A percentile compares a stretch with the other conserved stretches of the same genome.
These are phyloP conservation scores for Wickerhamiella parazyma DNA, from an alignment of 805 yeast species.

Conservation along the genomic window DNA sequence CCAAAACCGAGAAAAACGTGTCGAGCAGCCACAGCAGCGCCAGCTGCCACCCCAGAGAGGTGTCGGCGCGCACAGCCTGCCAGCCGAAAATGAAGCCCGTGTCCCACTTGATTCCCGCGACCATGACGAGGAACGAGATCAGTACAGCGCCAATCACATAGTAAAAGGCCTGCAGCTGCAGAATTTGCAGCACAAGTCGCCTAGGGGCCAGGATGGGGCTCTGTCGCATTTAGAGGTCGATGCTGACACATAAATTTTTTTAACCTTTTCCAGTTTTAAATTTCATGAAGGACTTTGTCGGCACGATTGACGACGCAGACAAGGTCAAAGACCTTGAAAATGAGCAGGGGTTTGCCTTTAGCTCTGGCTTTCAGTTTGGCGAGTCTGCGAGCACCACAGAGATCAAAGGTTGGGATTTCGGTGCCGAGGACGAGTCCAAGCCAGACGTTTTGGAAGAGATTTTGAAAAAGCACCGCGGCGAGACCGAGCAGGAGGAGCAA, in stretches of 20 bases:
- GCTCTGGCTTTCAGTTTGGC: constrained; percentile 64
- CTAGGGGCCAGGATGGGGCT: constrained; percentile 41
- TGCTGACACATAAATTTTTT: constrained; percentile 2
- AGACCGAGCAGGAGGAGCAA: constrained; percentile 36
- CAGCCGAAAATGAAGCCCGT: constrained; percentile 69
- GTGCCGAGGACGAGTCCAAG: constrained; percentile 40
- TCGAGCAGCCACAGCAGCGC: constrained; percentile 70
- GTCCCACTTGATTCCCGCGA: constrained; percentile 59
- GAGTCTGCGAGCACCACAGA: constrained; percentile 22
- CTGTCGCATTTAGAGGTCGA: constrained; percentile 15
- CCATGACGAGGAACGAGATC: constrained; percentile 48
- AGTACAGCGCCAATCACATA: constrained; percentile 57
- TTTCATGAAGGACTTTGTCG: constrained; percentile 16
- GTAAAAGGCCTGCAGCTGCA: constrained; percentile 64
- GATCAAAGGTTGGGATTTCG: constrained; percentile 66
- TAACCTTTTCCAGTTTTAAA: neutral
- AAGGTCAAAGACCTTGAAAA: constrained; percentile 18
- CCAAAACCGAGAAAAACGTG: constrained; percentile 67
- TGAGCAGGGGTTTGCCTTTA: constrained; percentile 39
- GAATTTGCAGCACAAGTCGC: constrained; percentile 54
- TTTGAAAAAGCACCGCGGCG: constrained; percentile 75
- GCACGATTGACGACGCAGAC: constrained; percentile 19
- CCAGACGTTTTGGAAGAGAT: constrained; percentile 74
- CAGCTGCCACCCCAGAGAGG: constrained; percentile 67
- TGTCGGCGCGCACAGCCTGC: constrained; percentile 57